These are phyloP conservation scores for Rhizopus sp. DNA, from an alignment of 371 early-diverging fungal species.

Conservation along the genomic window DNA sequence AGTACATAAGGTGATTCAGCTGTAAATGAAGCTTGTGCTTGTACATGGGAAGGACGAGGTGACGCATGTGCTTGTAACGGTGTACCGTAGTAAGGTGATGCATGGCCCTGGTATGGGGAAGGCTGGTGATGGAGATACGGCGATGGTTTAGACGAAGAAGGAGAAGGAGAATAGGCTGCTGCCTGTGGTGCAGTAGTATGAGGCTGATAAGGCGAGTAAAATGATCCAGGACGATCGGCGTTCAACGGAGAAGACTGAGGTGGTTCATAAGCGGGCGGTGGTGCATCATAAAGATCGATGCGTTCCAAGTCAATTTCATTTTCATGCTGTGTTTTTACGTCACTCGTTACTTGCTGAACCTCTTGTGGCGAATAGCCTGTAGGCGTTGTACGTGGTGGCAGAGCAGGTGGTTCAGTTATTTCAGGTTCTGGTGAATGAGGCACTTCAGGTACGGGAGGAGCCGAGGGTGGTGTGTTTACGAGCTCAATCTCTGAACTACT, in stretches of 20 bases:
- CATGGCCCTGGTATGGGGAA: not conserved
- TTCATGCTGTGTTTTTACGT: constrained; percentile 25
- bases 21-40: not conserved
- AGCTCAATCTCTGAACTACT: no score
- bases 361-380: constrained; percentile 22
- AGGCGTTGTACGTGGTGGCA: constrained; percentile 8
- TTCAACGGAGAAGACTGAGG: constrained; percentile 15
- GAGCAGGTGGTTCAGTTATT: not conserved
- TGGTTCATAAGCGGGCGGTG: constrained; percentile 41
- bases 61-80: constrained; percentile 8
- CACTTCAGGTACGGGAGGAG: constrained; percentile 17
- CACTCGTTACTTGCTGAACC: constrained; percentile 28
- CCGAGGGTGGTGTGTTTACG: constrained; percentile 12
- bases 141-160: constrained; percentile 13
- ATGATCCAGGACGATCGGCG: constrained; percentile 10
- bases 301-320: constrained; percentile 25
- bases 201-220: constrained; percentile 21
- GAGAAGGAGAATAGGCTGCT: constrained; percentile 2
- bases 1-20: constrained; percentile 7
- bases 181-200: constrained; percentile 18
- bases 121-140: not conserved
- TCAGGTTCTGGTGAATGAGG: not conserved
- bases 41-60: constrained; percentile 10
- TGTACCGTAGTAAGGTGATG: not conserved
- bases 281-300: constrained; percentile 42